Conservation (phyloP, 2,329 filamentous ascomycete genomes). For the Xylariaceae sp. region DNA sequence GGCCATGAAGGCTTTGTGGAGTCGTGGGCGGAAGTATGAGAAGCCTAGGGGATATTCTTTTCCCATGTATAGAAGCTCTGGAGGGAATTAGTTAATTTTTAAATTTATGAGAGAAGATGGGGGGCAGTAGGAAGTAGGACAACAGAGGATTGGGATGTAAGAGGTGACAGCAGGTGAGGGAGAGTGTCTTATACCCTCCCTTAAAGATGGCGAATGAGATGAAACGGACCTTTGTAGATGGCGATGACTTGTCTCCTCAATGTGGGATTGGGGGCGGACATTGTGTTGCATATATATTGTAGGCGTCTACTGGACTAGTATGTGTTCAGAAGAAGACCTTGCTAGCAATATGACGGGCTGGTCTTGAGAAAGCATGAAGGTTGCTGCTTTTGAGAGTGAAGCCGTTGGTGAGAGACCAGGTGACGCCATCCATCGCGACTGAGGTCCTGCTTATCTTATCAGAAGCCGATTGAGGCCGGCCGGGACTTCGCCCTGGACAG, state of each 20-base stretch:
- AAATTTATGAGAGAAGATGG: background rate
- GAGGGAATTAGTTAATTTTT: background rate
- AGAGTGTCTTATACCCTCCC: background rate
- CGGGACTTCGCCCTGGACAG: no score
- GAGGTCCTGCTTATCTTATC: no score
- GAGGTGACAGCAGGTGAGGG: background rate
- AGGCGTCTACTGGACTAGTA: background rate
- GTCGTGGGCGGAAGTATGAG: slow-evolving; percentile 72
- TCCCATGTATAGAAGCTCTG: slow-evolving; percentile 81
- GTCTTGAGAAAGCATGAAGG: background rate
- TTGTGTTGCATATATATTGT: slow-evolving; percentile 7
- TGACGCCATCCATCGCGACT: no score
- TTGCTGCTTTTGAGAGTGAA: no score
- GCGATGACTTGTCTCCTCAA: slow-evolving; percentile 75
- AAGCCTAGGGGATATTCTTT: slow-evolving; percentile 82
- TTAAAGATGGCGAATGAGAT: background rate
- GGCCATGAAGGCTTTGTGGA: slow-evolving; percentile 81
- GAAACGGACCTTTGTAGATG: slow-evolving; percentile 74
- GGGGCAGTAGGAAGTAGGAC: background rate
- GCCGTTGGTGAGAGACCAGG: no score
- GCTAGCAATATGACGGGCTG: background rate
- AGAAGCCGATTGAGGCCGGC: no score
- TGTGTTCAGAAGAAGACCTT: background rate
- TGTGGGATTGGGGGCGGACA: slow-evolving; percentile 43
- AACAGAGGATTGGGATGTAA: background rate